Percentiles rank a stretch among this genome's conserved stretches.
Evolutionary conservation across 306 rosid species (phyloP).

Genomic region (Cicer cuneatum): DNA sequence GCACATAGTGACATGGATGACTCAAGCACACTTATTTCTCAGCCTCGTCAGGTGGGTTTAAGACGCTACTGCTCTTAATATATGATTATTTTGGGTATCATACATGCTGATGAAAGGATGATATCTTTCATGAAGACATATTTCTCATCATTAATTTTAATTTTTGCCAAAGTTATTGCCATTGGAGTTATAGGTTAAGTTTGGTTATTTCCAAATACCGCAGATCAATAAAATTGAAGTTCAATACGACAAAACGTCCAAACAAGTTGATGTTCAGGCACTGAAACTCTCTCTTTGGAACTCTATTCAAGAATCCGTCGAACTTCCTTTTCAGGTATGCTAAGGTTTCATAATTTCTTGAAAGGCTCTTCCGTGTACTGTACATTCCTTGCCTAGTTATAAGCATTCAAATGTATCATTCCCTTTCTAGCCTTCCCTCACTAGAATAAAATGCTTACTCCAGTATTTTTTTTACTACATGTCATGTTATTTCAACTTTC

Average conservation of each 20-base stretch:
- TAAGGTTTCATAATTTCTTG: constrained; percentile 10
- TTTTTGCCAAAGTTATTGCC: not conserved
- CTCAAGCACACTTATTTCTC: constrained; percentile 68
- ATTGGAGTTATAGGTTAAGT: constrained; percentile 19
- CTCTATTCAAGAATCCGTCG: constrained; percentile 63
- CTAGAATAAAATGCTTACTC: constrained; percentile 31
- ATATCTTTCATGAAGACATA: not conserved
- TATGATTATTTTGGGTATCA: constrained; percentile 6
- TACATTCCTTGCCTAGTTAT: constrained; percentile 26
- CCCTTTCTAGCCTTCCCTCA: constrained; percentile 12
- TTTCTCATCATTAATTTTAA: constrained; percentile 15
- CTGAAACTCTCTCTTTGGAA: constrained; percentile 81
- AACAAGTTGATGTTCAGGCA: constrained; percentile 88
- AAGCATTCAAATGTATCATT: not conserved
- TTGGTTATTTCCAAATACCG: constrained; percentile 46
- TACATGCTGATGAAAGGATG: constrained; percentile 8
- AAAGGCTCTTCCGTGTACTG: not conserved
- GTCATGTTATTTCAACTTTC: not conserved
- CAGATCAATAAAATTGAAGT: constrained; percentile 93
- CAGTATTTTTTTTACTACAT: constrained; percentile 9
- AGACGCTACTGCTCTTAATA: constrained; percentile 6
- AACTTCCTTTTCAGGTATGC: constrained; percentile 60
- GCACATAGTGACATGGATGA: constrained; percentile 70
- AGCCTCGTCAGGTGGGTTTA: constrained; percentile 79
- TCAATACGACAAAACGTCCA: constrained; percentile 86